These are phyloP conservation scores for Rhododendron molle DNA, from an alignment of 148 eudicot genomes.

Conservation along the genomic window DNA sequence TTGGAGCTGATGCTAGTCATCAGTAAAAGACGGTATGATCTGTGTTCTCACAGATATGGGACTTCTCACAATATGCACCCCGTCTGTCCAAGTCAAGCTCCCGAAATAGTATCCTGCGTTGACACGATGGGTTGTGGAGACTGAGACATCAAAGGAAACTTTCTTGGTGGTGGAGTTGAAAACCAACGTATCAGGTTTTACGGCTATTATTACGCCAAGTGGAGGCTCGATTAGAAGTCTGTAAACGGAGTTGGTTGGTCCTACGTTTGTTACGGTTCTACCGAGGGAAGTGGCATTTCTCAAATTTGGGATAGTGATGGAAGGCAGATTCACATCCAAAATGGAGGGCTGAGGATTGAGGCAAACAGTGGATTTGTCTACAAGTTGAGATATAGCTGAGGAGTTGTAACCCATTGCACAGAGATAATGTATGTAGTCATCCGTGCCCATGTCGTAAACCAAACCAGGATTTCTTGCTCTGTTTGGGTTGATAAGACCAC, in stretches of 20 bases:
- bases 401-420: not conserved
- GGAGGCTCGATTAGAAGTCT: not conserved
- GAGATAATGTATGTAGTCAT: not conserved
- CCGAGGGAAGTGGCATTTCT: not conserved
- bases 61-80: not conserved
- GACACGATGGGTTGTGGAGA: not conserved
- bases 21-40: not conserved
- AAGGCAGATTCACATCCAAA: not conserved
- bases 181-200: not conserved
- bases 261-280: not conserved
- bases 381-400: not conserved
- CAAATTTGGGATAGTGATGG: not conserved
- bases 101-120: not conserved
- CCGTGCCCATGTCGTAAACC: not conserved
- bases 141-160: not conserved
- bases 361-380: not conserved
- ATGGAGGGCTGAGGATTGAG: not conserved
- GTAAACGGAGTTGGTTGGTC: not conserved
- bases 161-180: not conserved
- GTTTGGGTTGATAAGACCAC: not conserved
- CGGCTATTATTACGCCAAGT: not conserved
- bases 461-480: not conserved
- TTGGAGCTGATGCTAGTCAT: not conserved
- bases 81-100: not conserved
- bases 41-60: not conserved